Conservation (phyloP, 805 yeast species). For the Hermanozyma aechmeae region DNA sequence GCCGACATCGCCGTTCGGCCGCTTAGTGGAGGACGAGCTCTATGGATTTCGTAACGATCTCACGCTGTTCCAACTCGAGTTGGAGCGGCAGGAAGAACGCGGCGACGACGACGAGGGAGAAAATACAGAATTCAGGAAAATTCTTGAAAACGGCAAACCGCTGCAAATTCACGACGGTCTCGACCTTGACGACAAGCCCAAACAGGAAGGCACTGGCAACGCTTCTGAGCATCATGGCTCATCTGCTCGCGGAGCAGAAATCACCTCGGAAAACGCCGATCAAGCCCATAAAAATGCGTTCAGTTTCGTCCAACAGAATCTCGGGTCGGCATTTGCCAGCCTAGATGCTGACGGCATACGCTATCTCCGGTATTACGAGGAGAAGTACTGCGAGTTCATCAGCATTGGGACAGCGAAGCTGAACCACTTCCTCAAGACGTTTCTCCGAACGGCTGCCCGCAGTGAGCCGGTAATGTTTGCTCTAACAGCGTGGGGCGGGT, state of each 20-base stretch:
- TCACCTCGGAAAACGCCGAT: no score
- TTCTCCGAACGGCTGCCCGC: conserved; percentile 7
- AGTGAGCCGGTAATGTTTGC: conserved; percentile 11
- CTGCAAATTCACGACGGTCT: conserved; percentile 2
- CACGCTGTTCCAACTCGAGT: conserved; percentile 7
- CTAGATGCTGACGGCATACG: conserved; percentile 10
- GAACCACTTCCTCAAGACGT: conserved; percentile 13
- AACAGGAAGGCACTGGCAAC: no score
- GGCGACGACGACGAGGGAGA: neutral
- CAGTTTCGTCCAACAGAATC: neutral
- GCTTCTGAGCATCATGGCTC: no score
- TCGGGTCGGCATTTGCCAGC: conserved; percentile 1
- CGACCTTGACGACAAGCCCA: no score
- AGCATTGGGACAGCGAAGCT: conserved; percentile 9
- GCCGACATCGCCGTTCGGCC: neutral
- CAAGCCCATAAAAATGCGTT: neutral
- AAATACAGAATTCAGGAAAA: neutral
- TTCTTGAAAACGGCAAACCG: conserved; percentile 1
- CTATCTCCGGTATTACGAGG: conserved; percentile 10
- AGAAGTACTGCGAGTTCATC: conserved; percentile 9
- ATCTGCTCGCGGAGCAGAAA: no score
- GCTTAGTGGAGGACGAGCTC: conserved; percentile 7
- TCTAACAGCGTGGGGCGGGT: conserved; percentile 14
- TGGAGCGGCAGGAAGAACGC: conserved; percentile 1
- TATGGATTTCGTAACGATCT: conserved; percentile 8